A percentile compares a stretch with the other conserved stretches of the same genome.
phyloP scores from a whole-genome alignment of 2,329 filamentous ascomycete genomes.

The Hymenoscyphus fructigenus region DNA sequence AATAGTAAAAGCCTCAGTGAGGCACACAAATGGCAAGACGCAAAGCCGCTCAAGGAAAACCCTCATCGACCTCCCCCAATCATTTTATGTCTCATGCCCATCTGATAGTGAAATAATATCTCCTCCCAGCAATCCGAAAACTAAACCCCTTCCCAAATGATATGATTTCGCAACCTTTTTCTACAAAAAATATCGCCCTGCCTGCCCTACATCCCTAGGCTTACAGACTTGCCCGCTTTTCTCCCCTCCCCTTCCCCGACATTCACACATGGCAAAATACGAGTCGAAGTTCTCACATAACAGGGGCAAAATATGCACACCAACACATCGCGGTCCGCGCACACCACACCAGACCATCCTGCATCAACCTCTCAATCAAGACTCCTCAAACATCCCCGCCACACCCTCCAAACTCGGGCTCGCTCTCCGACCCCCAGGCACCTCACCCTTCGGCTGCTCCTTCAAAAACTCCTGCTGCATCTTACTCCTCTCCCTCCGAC shows the following conservation, averaged over 20 bases:
- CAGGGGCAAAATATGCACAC: neutral
- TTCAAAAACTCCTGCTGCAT: conserved; percentile 69
- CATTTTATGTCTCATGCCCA: neutral
- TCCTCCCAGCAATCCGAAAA: neutral
- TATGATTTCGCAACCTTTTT: neutral
- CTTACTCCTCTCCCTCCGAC: conserved; percentile 51
- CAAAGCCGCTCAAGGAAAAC: neutral
- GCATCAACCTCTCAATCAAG: neutral
- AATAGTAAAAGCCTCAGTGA: no score
- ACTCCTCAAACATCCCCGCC: conserved; percentile 34
- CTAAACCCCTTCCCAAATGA: neutral
- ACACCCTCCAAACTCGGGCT: conserved; percentile 35
- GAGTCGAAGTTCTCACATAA: neutral
- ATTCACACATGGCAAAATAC: neutral
- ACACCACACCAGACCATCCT: neutral
- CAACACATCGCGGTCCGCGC: neutral
- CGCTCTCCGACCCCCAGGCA: conserved; percentile 13
- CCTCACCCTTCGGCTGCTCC: conserved; percentile 33
- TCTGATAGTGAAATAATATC: neutral
- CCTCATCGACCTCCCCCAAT: no score
- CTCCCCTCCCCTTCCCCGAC: neutral
- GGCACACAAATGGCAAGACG: neutral
- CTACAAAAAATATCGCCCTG: neutral
- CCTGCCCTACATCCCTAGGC: neutral
- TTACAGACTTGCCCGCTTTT: neutral